Evolutionary conservation across 768 basidiomycete genomes (phyloP).

Genomic region (Neoboletus brunneissimus): DNA sequence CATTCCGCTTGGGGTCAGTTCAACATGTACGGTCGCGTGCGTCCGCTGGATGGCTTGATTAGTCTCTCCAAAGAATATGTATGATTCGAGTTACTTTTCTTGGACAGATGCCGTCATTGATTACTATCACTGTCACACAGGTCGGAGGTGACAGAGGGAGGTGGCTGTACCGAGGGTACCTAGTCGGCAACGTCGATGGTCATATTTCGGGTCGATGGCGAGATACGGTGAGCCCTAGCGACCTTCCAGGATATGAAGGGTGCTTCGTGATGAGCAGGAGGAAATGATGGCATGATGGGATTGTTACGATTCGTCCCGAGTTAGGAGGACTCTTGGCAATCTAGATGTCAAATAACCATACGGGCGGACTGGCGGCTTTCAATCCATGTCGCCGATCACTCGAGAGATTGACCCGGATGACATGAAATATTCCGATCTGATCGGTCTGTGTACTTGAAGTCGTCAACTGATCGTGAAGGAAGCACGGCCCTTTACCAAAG

Average conservation of each 20-base stretch:
- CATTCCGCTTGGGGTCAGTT: constrained; percentile 94
- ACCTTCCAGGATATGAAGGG: constrained; percentile 77
- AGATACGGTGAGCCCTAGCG: constrained; percentile 68
- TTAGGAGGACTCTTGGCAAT: not conserved
- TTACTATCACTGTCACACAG: constrained; percentile 33
- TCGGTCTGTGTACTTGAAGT: not conserved
- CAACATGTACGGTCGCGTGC: constrained; percentile 72
- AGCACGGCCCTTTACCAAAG: not conserved
- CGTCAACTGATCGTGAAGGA: not conserved
- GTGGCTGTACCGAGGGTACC: constrained; percentile 85
- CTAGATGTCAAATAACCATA: not conserved
- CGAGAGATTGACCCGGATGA: not conserved
- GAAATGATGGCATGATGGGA: constrained; percentile 30
- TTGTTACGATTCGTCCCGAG: not conserved
- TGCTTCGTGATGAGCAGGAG: constrained; percentile 76
- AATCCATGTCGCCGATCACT: not conserved
- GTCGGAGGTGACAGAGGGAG: constrained; percentile 70
- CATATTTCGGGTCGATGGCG: constrained; percentile 84
- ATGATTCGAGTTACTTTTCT: constrained; percentile 19
- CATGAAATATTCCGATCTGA: not conserved
- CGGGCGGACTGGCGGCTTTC: not conserved
- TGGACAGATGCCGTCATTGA: not conserved
- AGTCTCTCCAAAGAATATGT: constrained; percentile 87
- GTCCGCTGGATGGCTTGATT: constrained; percentile 78
- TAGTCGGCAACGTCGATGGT: constrained; percentile 66